Evolutionary conservation across 2,329 filamentous ascomycete species (phyloP), one percentile per base, ranked within the genome.

Genomic region (Colletotrichum truncatum): DNA sequence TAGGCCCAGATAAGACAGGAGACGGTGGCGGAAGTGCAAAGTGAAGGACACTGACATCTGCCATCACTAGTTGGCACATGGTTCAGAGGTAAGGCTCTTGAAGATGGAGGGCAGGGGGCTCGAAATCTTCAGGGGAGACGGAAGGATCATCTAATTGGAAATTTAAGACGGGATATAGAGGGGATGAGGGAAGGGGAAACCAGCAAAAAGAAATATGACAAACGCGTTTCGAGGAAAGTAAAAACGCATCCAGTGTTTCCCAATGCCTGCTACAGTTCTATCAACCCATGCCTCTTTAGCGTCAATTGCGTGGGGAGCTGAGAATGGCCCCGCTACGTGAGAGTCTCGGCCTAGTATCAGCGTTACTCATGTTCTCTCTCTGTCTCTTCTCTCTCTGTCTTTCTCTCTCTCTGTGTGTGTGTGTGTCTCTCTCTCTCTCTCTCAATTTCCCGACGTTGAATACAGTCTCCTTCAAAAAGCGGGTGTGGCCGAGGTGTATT

Each of bases 41-140:
- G 52, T 43, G 16, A 23, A 18, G 43, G 28, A 51, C 30, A 48
- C 48, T 64, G 61, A 64, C 61, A 64, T 60, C 32, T 64, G 61
- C 32, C 61, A 64, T 16, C 49, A 45, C 23, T 46, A 43, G 32
- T 28, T 39, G 28, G 43, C 53, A 41, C 10, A 26, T 56, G 61
- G 61, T 10, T 39, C 57, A 25, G 23, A 25, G 30, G 18, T 64
- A 32, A 26, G 45, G 45, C 18, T n/a, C 30, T 46, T 41, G 25
- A 41, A 21, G 36, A 21, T 32, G 46, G 46, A 32, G 25, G 36
- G 34, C 11, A 36, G 52, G 18, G 30, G 41, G 26, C 48, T 23
- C 39, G 26, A 60, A 65, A 14, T 55, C 30, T 62, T 51, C 57
- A 62, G 57, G 49, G 36, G 57, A 32, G 8, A 25, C 21, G 26